Percentiles rank a stretch among this genome's conserved stretches.
Evolutionary conservation across 2,329 filamentous ascomycete genomes (phyloP).

Genomic region (Colletotrichum sp.): DNA sequence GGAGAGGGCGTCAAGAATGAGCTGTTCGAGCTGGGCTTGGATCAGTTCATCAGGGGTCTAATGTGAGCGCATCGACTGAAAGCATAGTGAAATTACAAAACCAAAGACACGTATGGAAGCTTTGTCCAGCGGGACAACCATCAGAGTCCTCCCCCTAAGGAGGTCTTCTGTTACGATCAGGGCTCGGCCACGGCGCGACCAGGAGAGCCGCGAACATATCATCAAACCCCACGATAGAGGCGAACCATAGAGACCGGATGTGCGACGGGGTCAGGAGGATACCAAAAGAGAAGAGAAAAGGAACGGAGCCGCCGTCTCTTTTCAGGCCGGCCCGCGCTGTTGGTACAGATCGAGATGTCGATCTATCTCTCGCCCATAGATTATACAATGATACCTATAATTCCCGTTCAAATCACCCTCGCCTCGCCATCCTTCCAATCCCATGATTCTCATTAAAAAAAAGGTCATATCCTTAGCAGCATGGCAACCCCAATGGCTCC

Average conservation of each 20-base stretch:
- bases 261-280: background rate
- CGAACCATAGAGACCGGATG: background rate
- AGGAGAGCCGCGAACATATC: background rate
- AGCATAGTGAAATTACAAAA: background rate
- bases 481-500: background rate
- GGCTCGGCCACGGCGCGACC: background rate
- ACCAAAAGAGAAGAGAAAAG: background rate
- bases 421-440: background rate
- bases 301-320: background rate
- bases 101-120: background rate
- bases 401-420: background rate
- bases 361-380: conserved; percentile 16
- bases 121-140: background rate
- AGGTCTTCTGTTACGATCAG: background rate
- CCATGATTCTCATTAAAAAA: conserved; percentile 11
- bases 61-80: conserved; percentile 46
- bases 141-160: background rate
- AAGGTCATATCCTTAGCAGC: background rate
- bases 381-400: conserved; percentile 20
- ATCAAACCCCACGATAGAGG: background rate
- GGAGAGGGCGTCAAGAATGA: conserved; percentile 75
- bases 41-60: conserved; percentile 76
- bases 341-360: conserved; percentile 14
- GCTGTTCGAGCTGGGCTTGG: conserved; percentile 73
- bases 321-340: background rate